Conservation (phyloP, 2,329 filamentous ascomycete species). For the Ophiocordyceps unilateralis region DNA sequence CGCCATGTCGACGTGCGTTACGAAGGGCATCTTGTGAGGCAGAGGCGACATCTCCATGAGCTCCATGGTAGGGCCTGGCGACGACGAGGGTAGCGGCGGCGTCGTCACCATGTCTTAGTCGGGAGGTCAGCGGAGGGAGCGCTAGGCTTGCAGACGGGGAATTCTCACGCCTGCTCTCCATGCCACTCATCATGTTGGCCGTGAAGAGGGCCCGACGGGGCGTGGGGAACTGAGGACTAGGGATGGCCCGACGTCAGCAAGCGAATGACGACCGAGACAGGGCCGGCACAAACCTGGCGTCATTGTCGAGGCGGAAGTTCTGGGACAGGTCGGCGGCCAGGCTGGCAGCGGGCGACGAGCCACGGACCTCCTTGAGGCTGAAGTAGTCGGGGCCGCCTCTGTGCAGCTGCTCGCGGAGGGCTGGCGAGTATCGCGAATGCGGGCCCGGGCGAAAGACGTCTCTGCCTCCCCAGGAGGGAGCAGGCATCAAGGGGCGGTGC, state of each 20-base stretch:
- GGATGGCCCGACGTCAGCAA: conserved; percentile 1
- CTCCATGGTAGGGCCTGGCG: conserved; percentile 54
- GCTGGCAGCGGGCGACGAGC: conserved; percentile 80
- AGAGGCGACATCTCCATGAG: conserved; percentile 89
- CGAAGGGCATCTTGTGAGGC: conserved; percentile 65
- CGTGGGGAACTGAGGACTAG: conserved; percentile 24
- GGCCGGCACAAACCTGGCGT: conserved; percentile 49
- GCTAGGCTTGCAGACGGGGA: background rate
- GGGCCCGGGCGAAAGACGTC: conserved; percentile 36
- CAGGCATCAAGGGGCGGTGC: conserved; percentile 52
- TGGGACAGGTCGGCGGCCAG: conserved; percentile 88
- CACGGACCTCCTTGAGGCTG: conserved; percentile 55
- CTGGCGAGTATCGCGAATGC: conserved; percentile 50
- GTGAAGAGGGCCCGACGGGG: conserved; percentile 24
- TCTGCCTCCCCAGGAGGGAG: conserved; percentile 38
- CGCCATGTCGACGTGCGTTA: conserved; percentile 45
- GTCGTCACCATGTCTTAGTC: conserved; percentile 57
- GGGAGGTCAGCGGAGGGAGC: background rate
- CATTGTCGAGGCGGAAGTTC: conserved; percentile 84
- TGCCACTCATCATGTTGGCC: conserved; percentile 17
- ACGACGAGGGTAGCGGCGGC: conserved; percentile 68
- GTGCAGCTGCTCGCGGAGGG: conserved; percentile 60
- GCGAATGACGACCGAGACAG: background rate
- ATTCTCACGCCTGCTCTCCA: conserved; percentile 17
- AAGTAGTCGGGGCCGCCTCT: conserved; percentile 60